Evolutionary conservation across 805 yeast genomes (phyloP), one percentile per base, ranked within the genome.

Genomic region (Jamesozyma jinghongensis): DNA sequence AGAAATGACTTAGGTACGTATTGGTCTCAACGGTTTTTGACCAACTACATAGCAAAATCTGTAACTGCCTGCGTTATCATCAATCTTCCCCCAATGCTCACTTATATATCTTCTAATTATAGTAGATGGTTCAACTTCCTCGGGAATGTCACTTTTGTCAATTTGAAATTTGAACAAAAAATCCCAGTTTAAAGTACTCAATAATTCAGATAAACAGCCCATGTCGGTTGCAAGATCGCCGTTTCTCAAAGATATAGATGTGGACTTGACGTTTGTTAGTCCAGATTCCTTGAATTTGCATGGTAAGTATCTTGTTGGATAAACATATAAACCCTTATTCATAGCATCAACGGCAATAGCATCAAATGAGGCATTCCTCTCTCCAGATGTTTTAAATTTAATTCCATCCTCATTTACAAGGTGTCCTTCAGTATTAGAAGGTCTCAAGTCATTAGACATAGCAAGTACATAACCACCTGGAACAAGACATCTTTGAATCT

Each of bases 401-500:
- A 40, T 27, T 8, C 31, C 7, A 25, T 40, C 32, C 17, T 19
- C 17, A 32, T 14, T 25, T 3, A 6, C 13, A 11, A 26, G 17
- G 20, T 22, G 8, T 8, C 16, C 13, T 28, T 40, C 40, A 13
- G 41, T 29, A 34, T 47, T 56, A 4, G 56, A 46, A 11, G 51
- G 28, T 16, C 47, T 46, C 11, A 57, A 34, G 42, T 60, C 63
- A 25, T 45, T 32, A 12, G 47, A 47, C 1, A 48, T 38, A 3
- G 53, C 54, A 14, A 54, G 40, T 2, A 53, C 41, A 40, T 50
- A 56, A 7, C 65, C 65, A n/a, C 58, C 62, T 14, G 62, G 62
- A 6, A 44, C 42, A 7, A 54, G 35, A 36, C 53, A 48, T 32
- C 65, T 48, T 30, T 42, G 47, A 26, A 57, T 42, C 37, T 60